Percentiles rank a stretch among this genome's conserved stretches.
These are phyloP conservation scores for Penicillium dipodomyicola DNA, from an alignment of 495 filamentous ascomycete species.

Conservation along the genomic window DNA sequence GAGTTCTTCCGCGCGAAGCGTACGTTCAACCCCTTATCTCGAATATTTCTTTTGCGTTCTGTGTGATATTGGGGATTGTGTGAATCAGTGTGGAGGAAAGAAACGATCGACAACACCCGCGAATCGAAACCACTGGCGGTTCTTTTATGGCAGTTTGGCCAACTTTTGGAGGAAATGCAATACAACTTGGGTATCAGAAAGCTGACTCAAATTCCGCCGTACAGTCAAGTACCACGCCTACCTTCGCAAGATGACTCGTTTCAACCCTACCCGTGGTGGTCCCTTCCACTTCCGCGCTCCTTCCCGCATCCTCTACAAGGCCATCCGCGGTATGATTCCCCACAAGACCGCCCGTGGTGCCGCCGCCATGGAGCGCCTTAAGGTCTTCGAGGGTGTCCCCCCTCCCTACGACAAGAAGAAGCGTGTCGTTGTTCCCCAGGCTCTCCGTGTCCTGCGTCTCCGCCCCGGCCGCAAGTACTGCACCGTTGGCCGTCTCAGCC, in stretches of 20 bases:
- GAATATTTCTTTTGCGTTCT: conserved; percentile 18
- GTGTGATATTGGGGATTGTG: conserved; percentile 10
- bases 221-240: conserved; percentile 99
- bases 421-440: conserved; percentile 98
- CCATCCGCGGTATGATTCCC: conserved; percentile 99
- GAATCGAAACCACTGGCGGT: neutral
- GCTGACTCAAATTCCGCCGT: conserved; percentile 39
- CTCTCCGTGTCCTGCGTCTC: conserved; percentile 86
- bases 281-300: conserved; percentile 99
- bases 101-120: neutral
- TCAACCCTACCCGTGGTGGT: conserved; percentile 97
- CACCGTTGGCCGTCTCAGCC: conserved; percentile 93
- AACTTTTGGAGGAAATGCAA: conserved; percentile 9
- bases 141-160: neutral
- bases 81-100: conserved; percentile 9
- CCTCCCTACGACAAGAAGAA: conserved; percentile 99
- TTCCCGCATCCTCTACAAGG: conserved; percentile 99
- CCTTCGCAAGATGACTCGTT: conserved; percentile 99
- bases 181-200: conserved; percentile 7
- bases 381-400: conserved; percentile 99
- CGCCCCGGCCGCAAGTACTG: conserved; percentile 99
- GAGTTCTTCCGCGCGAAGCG: conserved; percentile 99
- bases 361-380: conserved; percentile 93
- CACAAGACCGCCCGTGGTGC: conserved; percentile 99
- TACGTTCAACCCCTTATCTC: conserved; percentile 58